Conservation (phyloP, 2,329 filamentous ascomycete genomes). For the Colletotrichum tamarilloi region DNA sequence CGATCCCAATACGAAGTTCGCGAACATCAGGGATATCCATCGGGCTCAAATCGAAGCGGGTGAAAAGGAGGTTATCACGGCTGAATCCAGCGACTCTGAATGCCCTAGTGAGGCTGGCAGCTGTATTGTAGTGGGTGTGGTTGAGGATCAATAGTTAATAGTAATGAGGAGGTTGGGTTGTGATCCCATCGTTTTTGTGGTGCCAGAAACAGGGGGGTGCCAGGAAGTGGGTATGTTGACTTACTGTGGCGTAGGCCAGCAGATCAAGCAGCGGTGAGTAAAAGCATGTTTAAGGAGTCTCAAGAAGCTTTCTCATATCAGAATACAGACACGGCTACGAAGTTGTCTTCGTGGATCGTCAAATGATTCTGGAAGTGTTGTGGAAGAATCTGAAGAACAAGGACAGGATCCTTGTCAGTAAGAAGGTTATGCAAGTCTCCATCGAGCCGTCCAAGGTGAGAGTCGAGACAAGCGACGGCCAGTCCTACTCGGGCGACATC, state of each 20-base stretch:
- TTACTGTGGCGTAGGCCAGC: conserved; percentile 1
- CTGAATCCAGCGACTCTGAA: too few species aligned
- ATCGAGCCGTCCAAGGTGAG: conserved; percentile 1
- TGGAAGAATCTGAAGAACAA: conserved; percentile 47
- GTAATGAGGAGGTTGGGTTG: too few species aligned
- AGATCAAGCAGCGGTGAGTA: background rate
- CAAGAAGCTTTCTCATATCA: background rate
- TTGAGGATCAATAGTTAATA: too few species aligned
- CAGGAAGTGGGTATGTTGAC: too few species aligned
- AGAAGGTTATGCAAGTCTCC: background rate
- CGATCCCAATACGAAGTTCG: too few species aligned
- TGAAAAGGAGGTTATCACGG: too few species aligned
- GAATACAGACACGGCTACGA: conserved; percentile 42
- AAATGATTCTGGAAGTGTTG: conserved; percentile 46
- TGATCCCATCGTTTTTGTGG: too few species aligned
- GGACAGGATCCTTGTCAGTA: conserved; percentile 24
- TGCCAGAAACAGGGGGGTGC: too few species aligned
- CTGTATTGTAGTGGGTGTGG: too few species aligned
- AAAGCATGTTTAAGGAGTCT: background rate
- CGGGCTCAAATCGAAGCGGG: too few species aligned
- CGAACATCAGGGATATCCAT: too few species aligned
- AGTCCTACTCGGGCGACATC: conserved; percentile 11
- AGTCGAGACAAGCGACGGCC: conserved; percentile 4
- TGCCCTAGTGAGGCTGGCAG: too few species aligned
- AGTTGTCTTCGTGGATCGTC: conserved; percentile 48